Evolutionary conservation across 2,329 filamentous ascomycete species (phyloP).

Genomic region (Fusarium liriodendri): DNA sequence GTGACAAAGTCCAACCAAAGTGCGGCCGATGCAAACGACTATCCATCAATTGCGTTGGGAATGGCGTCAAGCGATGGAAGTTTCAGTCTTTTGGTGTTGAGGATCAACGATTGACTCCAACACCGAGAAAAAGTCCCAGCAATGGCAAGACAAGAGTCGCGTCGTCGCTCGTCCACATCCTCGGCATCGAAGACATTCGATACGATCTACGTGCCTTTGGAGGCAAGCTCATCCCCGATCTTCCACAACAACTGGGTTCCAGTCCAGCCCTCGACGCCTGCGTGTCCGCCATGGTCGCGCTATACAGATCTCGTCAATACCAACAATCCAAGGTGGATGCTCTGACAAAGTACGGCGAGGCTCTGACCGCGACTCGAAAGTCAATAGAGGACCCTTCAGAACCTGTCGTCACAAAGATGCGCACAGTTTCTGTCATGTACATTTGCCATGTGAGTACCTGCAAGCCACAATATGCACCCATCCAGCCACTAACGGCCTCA

Average conservation of each 20-base stretch:
- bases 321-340: conserved; percentile 19
- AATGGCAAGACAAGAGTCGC: conserved; percentile 19
- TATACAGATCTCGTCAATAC: conserved; percentile 23
- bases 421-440: conserved; percentile 26
- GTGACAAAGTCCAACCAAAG: conserved; percentile 23
- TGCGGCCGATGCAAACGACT: conserved; percentile 37
- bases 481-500: not conserved
- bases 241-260: conserved; percentile 26
- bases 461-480: rapidly evolving
- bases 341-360: conserved; percentile 24
- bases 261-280: conserved; percentile 27
- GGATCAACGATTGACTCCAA: not conserved
- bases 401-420: conserved; percentile 28
- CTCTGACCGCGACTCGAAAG: conserved; percentile 16
- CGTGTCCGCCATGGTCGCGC: conserved; percentile 27
- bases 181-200: conserved; percentile 33
- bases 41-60: conserved; percentile 26
- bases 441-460: conserved; percentile 29
- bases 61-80: conserved; percentile 35
- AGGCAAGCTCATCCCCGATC: conserved; percentile 27
- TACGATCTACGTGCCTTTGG: conserved; percentile 36
- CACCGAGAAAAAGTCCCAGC: conserved; percentile 16
- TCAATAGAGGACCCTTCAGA: conserved; percentile 7
- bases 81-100: conserved; percentile 19
- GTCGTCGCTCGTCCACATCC: conserved; percentile 30